Conservation (phyloP, 306 rosid species). For the Cercis canadensis region DNA sequence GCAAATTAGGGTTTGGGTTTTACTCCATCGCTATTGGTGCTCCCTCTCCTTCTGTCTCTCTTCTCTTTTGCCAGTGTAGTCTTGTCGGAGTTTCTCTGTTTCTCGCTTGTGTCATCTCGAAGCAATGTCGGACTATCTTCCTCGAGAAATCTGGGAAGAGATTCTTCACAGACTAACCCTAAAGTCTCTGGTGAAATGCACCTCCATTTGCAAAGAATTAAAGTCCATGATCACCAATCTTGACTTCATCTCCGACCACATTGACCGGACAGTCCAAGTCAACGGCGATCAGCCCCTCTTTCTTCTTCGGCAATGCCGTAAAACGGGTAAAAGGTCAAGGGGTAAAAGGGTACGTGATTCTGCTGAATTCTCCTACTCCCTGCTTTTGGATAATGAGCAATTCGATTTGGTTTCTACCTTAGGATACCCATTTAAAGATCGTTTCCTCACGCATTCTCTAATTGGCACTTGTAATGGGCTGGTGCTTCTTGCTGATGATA, state of each 20-base stretch:
- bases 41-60: too few relatives aligned
- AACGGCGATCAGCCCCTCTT: not conserved
- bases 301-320: not conserved
- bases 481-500: not conserved
- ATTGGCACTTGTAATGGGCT: not conserved
- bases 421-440: not conserved
- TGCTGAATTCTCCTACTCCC: not conserved
- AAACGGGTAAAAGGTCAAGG: too few relatives aligned
- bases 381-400: not conserved
- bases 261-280: not conserved
- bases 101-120: not conserved
- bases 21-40: too few relatives aligned
- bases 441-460: not conserved
- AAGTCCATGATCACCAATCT: not conserved
- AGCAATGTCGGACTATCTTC: not conserved
- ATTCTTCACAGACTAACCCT: not conserved
- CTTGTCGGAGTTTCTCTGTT: too few relatives aligned
- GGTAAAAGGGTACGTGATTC: too few relatives aligned
- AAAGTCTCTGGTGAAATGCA: not conserved
- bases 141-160: not conserved
- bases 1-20: too few relatives aligned
- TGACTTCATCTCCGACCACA: not conserved
- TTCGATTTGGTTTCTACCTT: not conserved
- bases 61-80: too few relatives aligned
- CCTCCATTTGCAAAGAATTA: slow-evolving; percentile 1